These are phyloP conservation scores for Beauveria rudraprayagi DNA, from an alignment of 2,329 filamentous ascomycete genomes.

Conservation along the genomic window DNA sequence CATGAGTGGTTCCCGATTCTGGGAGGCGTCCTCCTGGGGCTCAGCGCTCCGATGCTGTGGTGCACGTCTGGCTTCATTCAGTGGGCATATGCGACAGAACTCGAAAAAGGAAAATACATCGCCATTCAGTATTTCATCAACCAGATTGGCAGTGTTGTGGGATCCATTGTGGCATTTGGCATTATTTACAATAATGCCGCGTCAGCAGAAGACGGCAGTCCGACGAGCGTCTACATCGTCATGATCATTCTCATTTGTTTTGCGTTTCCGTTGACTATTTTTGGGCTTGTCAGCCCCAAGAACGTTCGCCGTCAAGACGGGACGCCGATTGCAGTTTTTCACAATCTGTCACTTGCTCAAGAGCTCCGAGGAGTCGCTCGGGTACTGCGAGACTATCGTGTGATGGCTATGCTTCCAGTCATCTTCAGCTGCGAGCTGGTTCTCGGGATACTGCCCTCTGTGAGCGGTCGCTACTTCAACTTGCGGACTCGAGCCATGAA, in stretches of 20 bases:
- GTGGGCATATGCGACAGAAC: conserved; percentile 14
- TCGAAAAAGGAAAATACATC: conserved; percentile 14
- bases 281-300: conserved; percentile 17
- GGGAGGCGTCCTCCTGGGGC: conserved; percentile 9
- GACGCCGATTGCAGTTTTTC: conserved; percentile 13
- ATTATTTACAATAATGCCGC: conserved; percentile 9
- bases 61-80: conserved; percentile 10
- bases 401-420: conserved; percentile 14
- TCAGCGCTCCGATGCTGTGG: conserved; percentile 11
- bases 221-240: conserved; percentile 14
- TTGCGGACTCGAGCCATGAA: conserved; percentile 15
- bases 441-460: conserved; percentile 10
- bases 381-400: conserved; percentile 11
- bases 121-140: conserved; percentile 10
- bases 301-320: conserved; percentile 16
- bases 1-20: conserved; percentile 11
- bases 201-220: conserved; percentile 1
- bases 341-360: conserved; percentile 10
- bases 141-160: conserved; percentile 12
- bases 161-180: conserved; percentile 12
- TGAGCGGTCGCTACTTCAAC: conserved; percentile 16
- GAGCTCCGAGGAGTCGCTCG: conserved; percentile 10
- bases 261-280: conserved; percentile 12
- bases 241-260: conserved; percentile 14
- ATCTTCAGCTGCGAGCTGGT: conserved; percentile 14